Base-by-base conservation (phyloP, 2,329 filamentous ascomycete species). In the Trichoderma arundinaceum region DNA sequence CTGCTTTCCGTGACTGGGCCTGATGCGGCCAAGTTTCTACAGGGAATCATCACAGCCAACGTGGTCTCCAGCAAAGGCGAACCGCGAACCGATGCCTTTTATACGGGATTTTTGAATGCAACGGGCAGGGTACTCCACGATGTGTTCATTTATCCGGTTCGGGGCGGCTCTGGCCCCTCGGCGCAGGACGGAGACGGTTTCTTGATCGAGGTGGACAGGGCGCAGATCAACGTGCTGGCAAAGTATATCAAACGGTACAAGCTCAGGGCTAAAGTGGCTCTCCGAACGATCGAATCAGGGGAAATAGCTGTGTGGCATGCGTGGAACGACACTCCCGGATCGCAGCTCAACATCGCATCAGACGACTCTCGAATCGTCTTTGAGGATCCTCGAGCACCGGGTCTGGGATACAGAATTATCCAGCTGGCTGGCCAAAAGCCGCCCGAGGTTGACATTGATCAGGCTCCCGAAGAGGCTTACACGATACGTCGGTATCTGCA, bases 191-290 rank as follows among this genome's bases (percentile, higher is more conserved):
- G 72, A 19, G 72, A 76, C 15, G 75, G 73, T 13, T 81, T 91
- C 82, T 78, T 97, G 66, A 83, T 99, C 67, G 95, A 99, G 74
- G 90, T 94, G 12, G 94, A 97, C 77, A 86, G 86, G 5, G 80
- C 79, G 4, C 86, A 93, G 72, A 86, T 86, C 0, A 79, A 84
- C 2, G 79, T 75, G 3, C 76, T 98, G 66, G 75, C 88, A 67
- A 88, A 86, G 70, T 92, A 95, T 77, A 81, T 99, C 66, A 91
- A 89, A 76, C 87, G 92, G 67, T 96, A 96, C 78, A 97, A 94
- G 76, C 82, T 99, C 68, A 85, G 94, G 58, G 88, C 91, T 54
- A 94, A 94, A 78, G 84, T 98, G 68, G 81, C 84, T 60, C 82
- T 95, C 53, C 84, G 88, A 33, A 77, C 90, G 28, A 73, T 96